Percentiles rank a stretch among this genome's conserved stretches.
phyloP scores from a whole-genome alignment of 768 basidiomycete genomes.

The Coprinopsis sp. region DNA sequence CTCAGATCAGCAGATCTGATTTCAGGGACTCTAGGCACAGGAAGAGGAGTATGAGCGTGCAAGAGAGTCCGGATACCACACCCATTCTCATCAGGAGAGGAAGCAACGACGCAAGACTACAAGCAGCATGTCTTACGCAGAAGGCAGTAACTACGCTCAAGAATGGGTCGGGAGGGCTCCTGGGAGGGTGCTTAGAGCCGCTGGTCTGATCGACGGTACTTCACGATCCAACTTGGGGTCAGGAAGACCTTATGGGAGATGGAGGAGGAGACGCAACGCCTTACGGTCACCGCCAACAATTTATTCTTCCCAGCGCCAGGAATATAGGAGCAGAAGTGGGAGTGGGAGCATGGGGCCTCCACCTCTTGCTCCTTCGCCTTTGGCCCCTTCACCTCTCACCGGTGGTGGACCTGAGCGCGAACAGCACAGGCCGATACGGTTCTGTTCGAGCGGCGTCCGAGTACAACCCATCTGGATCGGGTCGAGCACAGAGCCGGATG shows the following conservation, averaged over 20 bases:
- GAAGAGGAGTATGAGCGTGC: slow-evolving; percentile 68
- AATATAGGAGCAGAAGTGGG: slow-evolving; percentile 23
- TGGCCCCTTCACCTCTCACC: slow-evolving; percentile 20
- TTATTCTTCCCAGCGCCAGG: too few relatives aligned
- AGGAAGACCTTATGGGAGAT: slow-evolving; percentile 3
- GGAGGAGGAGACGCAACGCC: too few relatives aligned
- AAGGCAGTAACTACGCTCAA: slow-evolving; percentile 1
- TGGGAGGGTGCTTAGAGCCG: slow-evolving; percentile 21
- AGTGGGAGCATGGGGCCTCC: too few relatives aligned
- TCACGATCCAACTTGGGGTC: slow-evolving; percentile 3
- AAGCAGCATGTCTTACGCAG: too few relatives aligned
- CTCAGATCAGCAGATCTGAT: background rate
- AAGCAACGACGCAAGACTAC: background rate
- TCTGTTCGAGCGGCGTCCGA: slow-evolving; percentile 35
- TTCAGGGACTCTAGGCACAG: slow-evolving; percentile 28
- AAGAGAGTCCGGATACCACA: too few relatives aligned
- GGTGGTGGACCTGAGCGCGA: slow-evolving; percentile 11
- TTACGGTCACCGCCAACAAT: too few relatives aligned
- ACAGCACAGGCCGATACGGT: slow-evolving; percentile 24
- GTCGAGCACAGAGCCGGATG: slow-evolving; percentile 45
- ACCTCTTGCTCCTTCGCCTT: too few relatives aligned
- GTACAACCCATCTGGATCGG: slow-evolving; percentile 19
- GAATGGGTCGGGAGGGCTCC: slow-evolving; percentile 18
- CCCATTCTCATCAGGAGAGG: too few relatives aligned
- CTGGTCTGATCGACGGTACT: slow-evolving; percentile 13